Evolutionary conservation across 352 stramenopile species (phyloP).

Genomic region (Blastocystis sp.): DNA sequence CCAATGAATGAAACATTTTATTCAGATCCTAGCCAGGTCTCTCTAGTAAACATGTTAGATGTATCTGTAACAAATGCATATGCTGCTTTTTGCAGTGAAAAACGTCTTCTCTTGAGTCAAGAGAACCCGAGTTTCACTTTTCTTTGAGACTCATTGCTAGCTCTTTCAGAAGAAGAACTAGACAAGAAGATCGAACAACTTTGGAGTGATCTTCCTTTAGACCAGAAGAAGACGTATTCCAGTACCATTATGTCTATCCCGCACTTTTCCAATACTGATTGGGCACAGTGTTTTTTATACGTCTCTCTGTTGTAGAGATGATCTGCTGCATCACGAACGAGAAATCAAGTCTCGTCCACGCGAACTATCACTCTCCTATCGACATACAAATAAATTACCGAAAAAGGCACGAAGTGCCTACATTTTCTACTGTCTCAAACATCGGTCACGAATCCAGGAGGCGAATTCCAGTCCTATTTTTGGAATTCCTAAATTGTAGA

Average conservation of each 20-base stretch:
- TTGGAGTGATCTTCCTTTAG: not conserved
- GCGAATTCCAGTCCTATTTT: not conserved
- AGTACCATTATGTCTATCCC: not conserved
- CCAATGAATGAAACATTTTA: not conserved
- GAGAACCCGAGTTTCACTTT: not conserved
- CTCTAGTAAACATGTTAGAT: not conserved
- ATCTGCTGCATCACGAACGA: not conserved
- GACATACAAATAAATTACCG: not conserved
- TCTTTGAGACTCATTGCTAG: not conserved
- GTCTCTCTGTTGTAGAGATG: not conserved
- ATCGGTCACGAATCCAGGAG: conserved; percentile 19
- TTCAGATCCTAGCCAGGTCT: not conserved
- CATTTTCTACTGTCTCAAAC: conserved; percentile 55
- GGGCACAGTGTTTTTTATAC: not conserved
- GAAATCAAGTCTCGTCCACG: not conserved
- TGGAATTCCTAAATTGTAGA: not conserved
- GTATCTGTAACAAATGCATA: not conserved
- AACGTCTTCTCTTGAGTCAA: not conserved
- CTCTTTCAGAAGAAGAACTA: not conserved
- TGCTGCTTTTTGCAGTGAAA: not conserved
- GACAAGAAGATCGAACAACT: not conserved
- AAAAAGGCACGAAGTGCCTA: conserved; percentile 38
- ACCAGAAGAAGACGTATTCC: not conserved
- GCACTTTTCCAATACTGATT: not conserved
- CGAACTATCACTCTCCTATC: not conserved